Evolutionary conservation across 768 basidiomycete species (phyloP).

Genomic region (Lentinula aciculospora): DNA sequence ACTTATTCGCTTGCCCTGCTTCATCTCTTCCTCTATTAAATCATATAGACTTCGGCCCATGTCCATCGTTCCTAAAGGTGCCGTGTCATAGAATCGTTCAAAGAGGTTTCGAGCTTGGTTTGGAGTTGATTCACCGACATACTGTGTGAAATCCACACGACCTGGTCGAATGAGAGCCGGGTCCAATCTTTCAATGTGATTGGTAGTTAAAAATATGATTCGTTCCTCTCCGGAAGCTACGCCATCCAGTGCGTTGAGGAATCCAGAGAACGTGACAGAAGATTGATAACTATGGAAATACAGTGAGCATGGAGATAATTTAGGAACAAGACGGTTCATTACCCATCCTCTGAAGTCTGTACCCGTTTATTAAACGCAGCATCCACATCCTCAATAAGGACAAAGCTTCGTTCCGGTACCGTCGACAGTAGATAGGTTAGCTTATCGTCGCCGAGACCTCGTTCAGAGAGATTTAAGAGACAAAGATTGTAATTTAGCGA

Average conservation of each 20-base stretch:
- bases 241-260: conserved; percentile 94
- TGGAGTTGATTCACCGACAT: conserved; percentile 84
- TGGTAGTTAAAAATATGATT: conserved; percentile 99
- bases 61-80: conserved; percentile 28
- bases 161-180: conserved; percentile 95
- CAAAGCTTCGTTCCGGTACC: conserved; percentile 86
- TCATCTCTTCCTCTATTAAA: conserved; percentile 49
- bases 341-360: conserved; percentile 92
- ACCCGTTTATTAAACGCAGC: conserved; percentile 94
- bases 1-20: conserved; percentile 59
- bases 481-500: conserved; percentile 93
- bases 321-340: conserved; percentile 21
- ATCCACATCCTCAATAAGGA: conserved; percentile 97
- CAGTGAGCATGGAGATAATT: background rate
- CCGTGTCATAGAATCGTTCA: conserved; percentile 68
- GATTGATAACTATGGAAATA: conserved; percentile 71
- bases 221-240: conserved; percentile 97
- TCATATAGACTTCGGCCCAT: conserved; percentile 50
- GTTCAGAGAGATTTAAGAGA: conserved; percentile 90
- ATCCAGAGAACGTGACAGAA: conserved; percentile 94
- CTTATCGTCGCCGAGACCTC: conserved; percentile 95
- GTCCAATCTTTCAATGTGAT: conserved; percentile 85
- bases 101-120: conserved; percentile 76
- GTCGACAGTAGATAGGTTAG: conserved; percentile 90
- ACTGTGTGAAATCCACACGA: conserved; percentile 80